Evolutionary conservation across 2,329 filamentous ascomycete species (phyloP), one percentile per base, ranked within the genome.

Genomic region (Seiridium cupressi): DNA sequence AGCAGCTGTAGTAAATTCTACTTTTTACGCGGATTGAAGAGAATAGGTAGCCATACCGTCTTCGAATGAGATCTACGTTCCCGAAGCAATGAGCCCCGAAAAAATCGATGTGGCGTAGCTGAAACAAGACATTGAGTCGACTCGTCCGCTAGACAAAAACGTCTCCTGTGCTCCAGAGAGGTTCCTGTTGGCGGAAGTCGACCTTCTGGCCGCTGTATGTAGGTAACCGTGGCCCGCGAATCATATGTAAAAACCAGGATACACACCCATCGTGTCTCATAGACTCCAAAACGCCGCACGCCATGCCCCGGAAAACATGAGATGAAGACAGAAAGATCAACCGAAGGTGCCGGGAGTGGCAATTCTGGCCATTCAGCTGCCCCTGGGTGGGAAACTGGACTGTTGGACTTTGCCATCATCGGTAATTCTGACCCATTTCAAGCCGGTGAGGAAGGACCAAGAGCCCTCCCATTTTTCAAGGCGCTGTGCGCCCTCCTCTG

Each of bases 321-420:
- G 63, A 63, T 62, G 58, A 63, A 66, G 55, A 65, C 63, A 69
- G 70, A 66, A 71, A 66, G 65, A 71, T 65, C 69, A 69, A 61
- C 69, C 69, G 70, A 69, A 48, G 56, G 32, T 38, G 47, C 38
- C 31, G 34, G 6, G 18, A 35, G 35, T 18, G 36, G 13, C 51
- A 36, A 40, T 32, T 34, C 53, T 55, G 56, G 65, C 65, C 70
- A 59, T 71, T 36, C 34, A 66, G 38, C 68, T 63, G 58, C 82
- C 83, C 67, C 84, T 87, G 3, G 92, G 92, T 26, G 93, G 94
- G 70, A 97, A 97, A 62, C 81, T 89, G 32, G 90, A 89, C n/a
- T 86, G 77, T 68, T 87, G 84, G 63, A 87, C 82, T 10, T 74
- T 78, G 3, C 92, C 92, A 36, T 84, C 80, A 60, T 82, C 86